Base-by-base conservation (phyloP, 345 rosid species). In the Gossypium stocksii region DNA sequence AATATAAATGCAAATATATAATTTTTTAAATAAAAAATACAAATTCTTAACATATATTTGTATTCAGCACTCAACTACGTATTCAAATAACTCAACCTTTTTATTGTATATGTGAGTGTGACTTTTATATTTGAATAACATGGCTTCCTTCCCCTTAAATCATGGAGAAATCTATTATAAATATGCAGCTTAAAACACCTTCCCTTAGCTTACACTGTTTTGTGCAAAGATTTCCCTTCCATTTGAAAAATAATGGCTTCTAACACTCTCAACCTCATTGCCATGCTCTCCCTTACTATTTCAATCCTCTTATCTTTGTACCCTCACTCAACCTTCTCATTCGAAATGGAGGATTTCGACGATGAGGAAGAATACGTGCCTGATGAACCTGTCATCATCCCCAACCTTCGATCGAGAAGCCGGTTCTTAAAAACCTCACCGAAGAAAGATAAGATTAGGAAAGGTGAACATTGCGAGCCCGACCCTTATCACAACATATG, bases 381-480 rank as follows among this genome's bases (percentile, higher is more conserved):
- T 7, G 88, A 86, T 74, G 56, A 48, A 63, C 86, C 83, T 22
- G 9, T 71, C 41, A 1, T 25, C 2, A 1, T 9, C 46, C 73
- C 61, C 11, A 61, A n/a, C 61, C 61, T 66, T 38, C 69, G 70
- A 57, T 54, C 83, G 2, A 77, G 85, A 68, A 85, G 89, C 77
- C 79, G 82, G 22, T 78, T 85, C 73, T 58, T 86, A 17, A 66
- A 72, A 0, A 51, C 56, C 4, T 7, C 48, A 0, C 20, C 72
- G 2, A 85, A 86, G 49, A 86, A 52, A 53, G 73, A 70, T 34
- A 29, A 34, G 41, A 52, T 70, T 14, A 74, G 8, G 80, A 89
- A 90, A 81, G 89, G 93, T 2, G 20, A 75, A 52, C 79, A 45
- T 17, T 90, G 97, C 53, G 22, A 77, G 49, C 58, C 78, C 43